These are phyloP conservation scores for Pisolithus microcarpus DNA, from an alignment of 768 basidiomycete genomes.

Conservation along the genomic window DNA sequence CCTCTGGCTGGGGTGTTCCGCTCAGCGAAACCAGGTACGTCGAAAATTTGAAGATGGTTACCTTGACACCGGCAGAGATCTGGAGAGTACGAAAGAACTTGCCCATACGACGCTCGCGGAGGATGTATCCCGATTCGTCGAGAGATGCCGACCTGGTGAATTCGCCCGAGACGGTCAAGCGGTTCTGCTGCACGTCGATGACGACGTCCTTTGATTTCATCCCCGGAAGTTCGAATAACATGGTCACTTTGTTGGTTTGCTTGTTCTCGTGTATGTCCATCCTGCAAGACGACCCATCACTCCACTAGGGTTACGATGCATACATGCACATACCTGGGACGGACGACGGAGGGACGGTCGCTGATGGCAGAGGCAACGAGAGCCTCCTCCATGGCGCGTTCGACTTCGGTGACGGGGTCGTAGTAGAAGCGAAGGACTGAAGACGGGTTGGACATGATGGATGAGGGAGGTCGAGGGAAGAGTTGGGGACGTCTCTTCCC, in stretches of 20 bases:
- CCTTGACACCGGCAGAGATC: conserved; percentile 45
- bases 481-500: no score
- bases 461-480: no score
- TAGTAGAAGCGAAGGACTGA: conserved; percentile 22
- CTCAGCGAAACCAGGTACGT: background rate
- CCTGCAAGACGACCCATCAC: conserved; percentile 21
- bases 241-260: conserved; percentile 42
- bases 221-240: conserved; percentile 54
- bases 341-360: conserved; percentile 7
- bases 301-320: background rate
- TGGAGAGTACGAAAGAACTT: conserved; percentile 42
- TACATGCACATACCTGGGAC: conserved; percentile 25
- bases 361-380: conserved; percentile 19
- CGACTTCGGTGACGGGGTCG: conserved; percentile 37
- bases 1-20: conserved; percentile 16
- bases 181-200: conserved; percentile 45
- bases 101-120: conserved; percentile 42
- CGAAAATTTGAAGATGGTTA: conserved; percentile 9
- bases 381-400: conserved; percentile 39
- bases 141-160: conserved; percentile 25
- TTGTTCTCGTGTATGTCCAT: conserved; percentile 51
- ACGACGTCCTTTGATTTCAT: conserved; percentile 42
- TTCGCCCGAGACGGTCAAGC: conserved; percentile 48
- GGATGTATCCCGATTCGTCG: conserved; percentile 29
- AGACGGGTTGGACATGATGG: conserved; percentile 15